Base-by-base conservation (phyloP, 495 filamentous ascomycete genomes). In the Terfezia boudieri region DNA sequence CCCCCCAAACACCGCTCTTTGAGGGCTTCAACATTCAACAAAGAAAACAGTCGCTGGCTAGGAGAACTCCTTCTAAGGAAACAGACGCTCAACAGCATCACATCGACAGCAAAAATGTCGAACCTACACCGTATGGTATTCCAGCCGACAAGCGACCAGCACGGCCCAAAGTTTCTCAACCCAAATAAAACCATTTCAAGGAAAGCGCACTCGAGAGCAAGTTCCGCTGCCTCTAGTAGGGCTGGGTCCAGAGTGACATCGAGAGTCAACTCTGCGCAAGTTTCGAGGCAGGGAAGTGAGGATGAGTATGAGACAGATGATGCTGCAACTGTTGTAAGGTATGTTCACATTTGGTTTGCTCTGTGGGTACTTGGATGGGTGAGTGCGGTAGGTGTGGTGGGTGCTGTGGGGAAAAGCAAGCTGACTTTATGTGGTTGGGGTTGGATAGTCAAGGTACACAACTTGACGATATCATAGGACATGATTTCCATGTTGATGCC, bases 161-260 rank as follows among this genome's bases (percentile, higher is more conserved):
- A 46, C 17, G 41, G 41, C 12, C 14, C 12, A 46, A 20, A 20
- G 41, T 20, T 46, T 5, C 17, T 46, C 12, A 46, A 46, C 41
- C 41, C 41, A 4, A 79, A 80, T 65, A 98, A 98, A 72, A 98
- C 89, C 37, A 74, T 90, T 51, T 95, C 90, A 37, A 79, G 82
- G 64, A 94, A 94, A 69, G 87, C 87, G 8, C 80, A 78, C 51
- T 84, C 83, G 12, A 74, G 77, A 51, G 74, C 78, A 50, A 77
- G 77, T 10, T 84, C 84, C 1, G 73, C 74, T 14, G 71, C 76
- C 35, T 76, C 73, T 4, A 86, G 82, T 4, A 76, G 77, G 50
- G 70, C 69, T 20, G 73, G 67, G 60, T 87, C 83, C 1, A 74
- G 76, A 41, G 73, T 73, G 37, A 71, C 69, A 36, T 85, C 80